Evolutionary conservation across 2,329 filamentous ascomycete species (phyloP), one percentile per base, ranked within the genome.

Genomic region (Aureobasidium sp.): DNA sequence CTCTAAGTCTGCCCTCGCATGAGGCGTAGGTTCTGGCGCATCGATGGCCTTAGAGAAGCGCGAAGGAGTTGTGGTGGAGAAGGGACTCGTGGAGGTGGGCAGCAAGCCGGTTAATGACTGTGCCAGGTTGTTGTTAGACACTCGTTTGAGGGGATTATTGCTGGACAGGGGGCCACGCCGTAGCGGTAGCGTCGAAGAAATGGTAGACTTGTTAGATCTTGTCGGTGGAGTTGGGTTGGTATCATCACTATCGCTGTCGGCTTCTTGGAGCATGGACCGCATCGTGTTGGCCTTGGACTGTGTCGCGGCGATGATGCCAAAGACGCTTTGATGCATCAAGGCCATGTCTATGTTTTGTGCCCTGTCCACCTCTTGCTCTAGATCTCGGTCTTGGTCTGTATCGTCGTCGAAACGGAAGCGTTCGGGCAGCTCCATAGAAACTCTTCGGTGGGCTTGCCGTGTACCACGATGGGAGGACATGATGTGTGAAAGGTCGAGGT

Each of bases 281-380:
- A 90, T 87, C 71, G 95, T 92, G 75, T 95, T 88, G 57, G 89
- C 87, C 63, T 85, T 86, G 34, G 90, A 92, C 7, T 92, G 90
- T 41, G 91, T 91, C 17, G 91, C 90, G 7, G 92, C 90, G 67
- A 97, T 92, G 76, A 97, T 84, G 60, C 91, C 92, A 73, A 97
- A 96, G 61, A 97, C 87, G 66, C 90, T 95, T 79, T 96, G 92
- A 74, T 96, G 94, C 86, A 96, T 90, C 70, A 92, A 90, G 64
- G 81, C 76, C 52, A 78, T 71, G 47, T 78, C 76, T 59, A 76
- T 74, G 61, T 66, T 69, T 67, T 78, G 80, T 2, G 82, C 79
- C 56, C 82, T 82, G 15, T 82, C 83, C 64, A 83, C 82, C 71
- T 87, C 85, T 43, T 85, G 80, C 20, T 87, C 63, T 48, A 68